Evolutionary conservation across 768 basidiomycete genomes (phyloP).

Genomic region (Boletus reticulatus): DNA sequence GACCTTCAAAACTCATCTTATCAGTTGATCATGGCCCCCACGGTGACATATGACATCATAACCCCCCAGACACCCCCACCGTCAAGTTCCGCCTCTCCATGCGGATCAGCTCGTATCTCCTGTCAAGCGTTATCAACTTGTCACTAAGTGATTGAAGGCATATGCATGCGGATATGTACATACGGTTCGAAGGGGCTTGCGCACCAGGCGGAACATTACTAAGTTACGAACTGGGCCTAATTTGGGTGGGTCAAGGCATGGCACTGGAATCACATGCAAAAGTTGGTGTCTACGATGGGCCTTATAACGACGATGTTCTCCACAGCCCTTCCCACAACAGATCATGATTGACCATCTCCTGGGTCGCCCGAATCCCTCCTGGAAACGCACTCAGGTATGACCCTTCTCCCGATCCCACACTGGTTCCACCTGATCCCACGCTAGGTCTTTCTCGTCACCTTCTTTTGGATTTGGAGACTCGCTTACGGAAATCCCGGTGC

Average conservation of each 20-base stretch:
- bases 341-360: conserved; percentile 92
- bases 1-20: too few relatives aligned
- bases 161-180: too few relatives aligned
- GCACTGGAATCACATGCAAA: conserved; percentile 34
- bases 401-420: background rate
- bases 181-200: too few relatives aligned
- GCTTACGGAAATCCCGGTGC: conserved; percentile 58
- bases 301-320: conserved; percentile 8
- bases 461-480: conserved; percentile 91
- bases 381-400: conserved; percentile 81
- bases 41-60: background rate
- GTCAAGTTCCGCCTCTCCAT: too few relatives aligned
- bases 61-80: background rate
- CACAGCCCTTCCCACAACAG: background rate
- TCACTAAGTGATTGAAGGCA: background rate
- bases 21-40: background rate
- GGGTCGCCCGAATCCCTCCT: conserved; percentile 84
- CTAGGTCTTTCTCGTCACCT: conserved; percentile 85
- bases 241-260: background rate
- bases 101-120: background rate
- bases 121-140: too few relatives aligned
- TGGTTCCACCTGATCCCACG: background rate
- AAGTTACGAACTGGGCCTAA: background rate
- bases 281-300: background rate
- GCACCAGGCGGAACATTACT: background rate